Base-by-base conservation (phyloP, 164 flowering plant genomes). In the Tetracentron sinense region DNA sequence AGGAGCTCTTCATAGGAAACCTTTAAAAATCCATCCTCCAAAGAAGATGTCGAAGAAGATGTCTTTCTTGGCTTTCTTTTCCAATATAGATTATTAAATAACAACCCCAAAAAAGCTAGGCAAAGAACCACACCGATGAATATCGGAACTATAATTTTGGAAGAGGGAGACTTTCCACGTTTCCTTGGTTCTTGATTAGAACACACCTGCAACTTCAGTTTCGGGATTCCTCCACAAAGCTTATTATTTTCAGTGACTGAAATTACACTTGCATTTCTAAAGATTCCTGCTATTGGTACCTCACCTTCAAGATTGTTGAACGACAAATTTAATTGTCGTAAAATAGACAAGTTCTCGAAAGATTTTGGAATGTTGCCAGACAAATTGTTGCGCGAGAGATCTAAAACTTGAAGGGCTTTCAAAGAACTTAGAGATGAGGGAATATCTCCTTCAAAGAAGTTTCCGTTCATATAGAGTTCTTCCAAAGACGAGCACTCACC, bases 361-460 rank as follows among this genome's bases (percentile, higher is more conserved):
- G 8, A 3, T 38, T 38, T 38, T 38, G 44, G 44, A 31, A 69
- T 50, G 5, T 25, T 21, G 7, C 72, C 72, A 19, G 54, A 51
- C 27, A 51, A 51, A 21, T 51, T 20, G 7, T 51, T 51, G 3
- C 25, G 23, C 7, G 54, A 51, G 5, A 51, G 25, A 51, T 49
- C 53, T 16, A 49, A n/a, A 23, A 1, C 8, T 23, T 19, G 53
- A 20, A 49, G 7, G 4, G 25, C 53, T 49, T 0, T 19, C n/a
- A 49, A 49, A 20, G 22, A 20, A 4, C 25, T 49, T 0, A 49
- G 53, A 49, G 53, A 0, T 23, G 7, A n/a, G n/a, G 53, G 53
- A 49, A 49, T 49, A n/a, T 7, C 8, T 8, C 22, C 22, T 49
- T 49, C 21, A 49, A 49, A 49, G 53, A 49, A 49, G n/a, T 49